phyloP scores from a whole-genome alignment of 371 early-diverging fungal genomes.

The Apophysomyces elegans region DNA sequence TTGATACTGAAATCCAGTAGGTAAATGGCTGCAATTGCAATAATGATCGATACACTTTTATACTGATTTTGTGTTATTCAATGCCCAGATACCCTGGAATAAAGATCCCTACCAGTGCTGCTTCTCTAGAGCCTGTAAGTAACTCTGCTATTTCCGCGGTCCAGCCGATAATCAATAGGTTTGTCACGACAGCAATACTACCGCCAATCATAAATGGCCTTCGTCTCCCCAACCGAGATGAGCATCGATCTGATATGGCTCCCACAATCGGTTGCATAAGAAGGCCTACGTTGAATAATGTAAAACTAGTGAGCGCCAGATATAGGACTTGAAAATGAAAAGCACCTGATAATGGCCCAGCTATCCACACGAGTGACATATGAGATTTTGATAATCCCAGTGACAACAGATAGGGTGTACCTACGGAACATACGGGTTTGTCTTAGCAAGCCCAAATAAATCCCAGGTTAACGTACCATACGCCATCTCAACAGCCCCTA shows the following conservation, averaged over 20 bases:
- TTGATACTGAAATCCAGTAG: conserved; percentile 93
- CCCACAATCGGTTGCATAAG: conserved; percentile 87
- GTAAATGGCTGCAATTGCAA: conserved; percentile 86
- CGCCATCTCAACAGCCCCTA: conserved; percentile 75
- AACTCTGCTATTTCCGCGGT: conserved; percentile 68
- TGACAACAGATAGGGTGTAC: conserved; percentile 88
- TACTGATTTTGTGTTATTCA: conserved; percentile 35
- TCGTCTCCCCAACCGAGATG: conserved; percentile 71
- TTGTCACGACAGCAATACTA: conserved; percentile 61
- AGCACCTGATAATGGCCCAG: conserved; percentile 93
- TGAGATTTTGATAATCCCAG: conserved; percentile 85
- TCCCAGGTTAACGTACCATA: conserved; percentile 42
- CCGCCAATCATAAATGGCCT: conserved; percentile 78
- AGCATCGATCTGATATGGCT: conserved; percentile 74
- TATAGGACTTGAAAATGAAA: neutral
- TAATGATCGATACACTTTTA: conserved; percentile 45
- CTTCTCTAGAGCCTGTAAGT: conserved; percentile 42
- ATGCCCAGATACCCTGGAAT: neutral
- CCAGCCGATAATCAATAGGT: conserved; percentile 81
- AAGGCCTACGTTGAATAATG: conserved; percentile 52
- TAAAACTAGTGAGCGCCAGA: neutral
- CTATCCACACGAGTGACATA: conserved; percentile 95
- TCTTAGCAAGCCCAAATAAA: neutral
- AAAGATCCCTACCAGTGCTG: neutral
- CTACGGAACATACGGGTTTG: conserved; percentile 35